Conservation (phyloP, 352 stramenopile species). For the Albugo candida region DNA sequence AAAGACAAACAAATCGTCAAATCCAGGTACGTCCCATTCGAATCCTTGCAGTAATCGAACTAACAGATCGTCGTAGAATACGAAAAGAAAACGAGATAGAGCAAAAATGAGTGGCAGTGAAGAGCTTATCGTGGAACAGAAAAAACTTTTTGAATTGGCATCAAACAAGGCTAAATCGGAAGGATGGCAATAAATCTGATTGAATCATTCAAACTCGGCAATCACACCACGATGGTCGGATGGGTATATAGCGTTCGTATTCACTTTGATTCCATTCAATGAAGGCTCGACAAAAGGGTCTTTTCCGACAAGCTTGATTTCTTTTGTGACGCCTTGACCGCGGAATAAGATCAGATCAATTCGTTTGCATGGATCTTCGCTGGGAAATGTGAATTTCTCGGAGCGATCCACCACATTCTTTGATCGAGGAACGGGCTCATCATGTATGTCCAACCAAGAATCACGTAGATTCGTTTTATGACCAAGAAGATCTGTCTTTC, state of each 20-base stretch:
- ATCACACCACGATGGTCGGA: constrained; percentile 75
- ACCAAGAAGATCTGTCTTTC: constrained; percentile 24
- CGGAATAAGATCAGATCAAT: constrained; percentile 74
- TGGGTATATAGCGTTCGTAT: constrained; percentile 56
- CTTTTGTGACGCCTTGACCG: constrained; percentile 32
- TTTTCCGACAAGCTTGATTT: constrained; percentile 61
- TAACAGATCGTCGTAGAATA: too few relatives aligned
- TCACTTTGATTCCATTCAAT: constrained; percentile 21
- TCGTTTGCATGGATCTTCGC: constrained; percentile 64
- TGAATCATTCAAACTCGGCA: constrained; percentile 22
- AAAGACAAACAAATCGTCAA: too few relatives aligned
- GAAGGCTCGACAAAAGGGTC: constrained; percentile 19
- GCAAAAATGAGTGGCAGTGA: constrained; percentile 17
- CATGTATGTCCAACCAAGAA: constrained; percentile 43
- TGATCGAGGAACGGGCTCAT: constrained; percentile 38
- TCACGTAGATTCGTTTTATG: constrained; percentile 52
- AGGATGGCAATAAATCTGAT: constrained; percentile 22
- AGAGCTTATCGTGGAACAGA: constrained; percentile 50
- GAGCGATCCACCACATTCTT: constrained; percentile 18
- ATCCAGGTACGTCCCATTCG: too few relatives aligned
- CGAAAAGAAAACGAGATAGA: too few relatives aligned
- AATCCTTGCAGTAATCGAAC: too few relatives aligned
- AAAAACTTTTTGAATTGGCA: constrained; percentile 47
- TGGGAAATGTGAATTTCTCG: constrained; percentile 69
- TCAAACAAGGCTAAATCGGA: constrained; percentile 32